Base-by-base conservation (phyloP, 208 protist genomes). In the Acanthamoeba sp. region DNA sequence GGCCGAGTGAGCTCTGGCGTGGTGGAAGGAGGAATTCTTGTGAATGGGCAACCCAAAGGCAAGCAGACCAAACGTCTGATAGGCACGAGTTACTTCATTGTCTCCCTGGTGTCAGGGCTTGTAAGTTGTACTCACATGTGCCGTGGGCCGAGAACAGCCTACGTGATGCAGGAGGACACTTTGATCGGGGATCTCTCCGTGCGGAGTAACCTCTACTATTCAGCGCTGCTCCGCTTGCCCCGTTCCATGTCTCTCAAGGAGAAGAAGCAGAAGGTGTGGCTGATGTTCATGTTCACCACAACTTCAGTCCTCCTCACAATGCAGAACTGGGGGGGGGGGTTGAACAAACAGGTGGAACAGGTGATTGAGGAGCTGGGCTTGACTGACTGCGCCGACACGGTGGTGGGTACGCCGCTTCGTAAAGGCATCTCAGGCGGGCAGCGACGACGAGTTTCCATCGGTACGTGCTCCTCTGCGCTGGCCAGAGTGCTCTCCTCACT, bases 351-450 rank as follows among this genome's bases (percentile, higher is more conserved):
- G 94, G 94, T 95, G 94, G 64, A 95, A 20, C 29, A 66, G 24
- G 82, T 95, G 24, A 66, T 96, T 12, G 50, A 69, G 9, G 95
- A 95, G 24, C 76, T 96, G 14, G 85, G 94, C 18, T 16, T 96
- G 0, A 78, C 48, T 6, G 59, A 94, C 36, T 73, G 94, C 0
- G 87, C 87, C 3, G 32, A 95, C 27, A 93, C 80, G 20, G 32
- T 52, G 27, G 95, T 97, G 48, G 96, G 95, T 66, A 95, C 92
- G 22, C 42, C 57, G 10, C 82, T 94, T 4, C 93, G 91, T 27
- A 42, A 71, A 50, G 96, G 95, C 80, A 96, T 97, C 7, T 96
- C 94, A 40, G 96, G 96, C 50, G 96, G 96, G 76, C 95, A 97
- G 38, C 34, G 94, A 22, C 89, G 94, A 55, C 93, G 96, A 52